Evolutionary conservation across 2,329 filamentous ascomycete species (phyloP).

Genomic region (Trichothecium roseum): DNA sequence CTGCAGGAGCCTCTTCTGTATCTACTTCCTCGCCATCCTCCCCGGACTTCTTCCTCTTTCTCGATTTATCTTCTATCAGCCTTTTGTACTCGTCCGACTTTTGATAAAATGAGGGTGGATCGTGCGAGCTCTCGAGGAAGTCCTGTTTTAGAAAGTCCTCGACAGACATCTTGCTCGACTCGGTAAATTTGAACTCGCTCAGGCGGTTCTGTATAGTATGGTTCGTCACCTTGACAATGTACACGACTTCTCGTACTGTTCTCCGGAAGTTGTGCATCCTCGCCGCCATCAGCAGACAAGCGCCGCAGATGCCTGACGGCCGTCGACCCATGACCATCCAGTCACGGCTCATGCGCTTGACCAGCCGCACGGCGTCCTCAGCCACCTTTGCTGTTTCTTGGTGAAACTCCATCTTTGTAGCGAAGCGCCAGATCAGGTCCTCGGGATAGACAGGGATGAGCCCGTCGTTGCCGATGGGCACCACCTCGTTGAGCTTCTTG

Average conservation of each 20-base stretch:
- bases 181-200: slow-evolving; percentile 82
- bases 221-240: slow-evolving; percentile 93
- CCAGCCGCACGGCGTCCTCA: slow-evolving; percentile 75
- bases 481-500: slow-evolving; percentile 66
- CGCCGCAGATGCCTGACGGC: slow-evolving; percentile 87
- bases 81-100: slow-evolving; percentile 49
- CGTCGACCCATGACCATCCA: slow-evolving; percentile 96
- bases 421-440: slow-evolving; percentile 84
- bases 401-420: slow-evolving; percentile 84
- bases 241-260: slow-evolving; percentile 90
- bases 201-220: slow-evolving; percentile 85
- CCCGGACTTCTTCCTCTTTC: slow-evolving; percentile 32
- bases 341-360: slow-evolving; percentile 88
- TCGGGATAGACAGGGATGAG: slow-evolving; percentile 69
- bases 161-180: slow-evolving; percentile 75
- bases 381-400: slow-evolving; percentile 74
- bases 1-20: slow-evolving; percentile 7
- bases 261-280: slow-evolving; percentile 97
- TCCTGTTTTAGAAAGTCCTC: slow-evolving; percentile 70
- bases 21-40: slow-evolving; percentile 18
- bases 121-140: slow-evolving; percentile 61
- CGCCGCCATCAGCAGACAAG: slow-evolving; percentile 86
- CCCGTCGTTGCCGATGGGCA: slow-evolving; percentile 57
- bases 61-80: slow-evolving; percentile 36
- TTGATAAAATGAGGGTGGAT: slow-evolving; percentile 75